Evolutionary conservation across 1,284 basidiomycete species (phyloP), one percentile per base, ranked within the genome.

Genomic region (Porogramme epimiltina): DNA sequence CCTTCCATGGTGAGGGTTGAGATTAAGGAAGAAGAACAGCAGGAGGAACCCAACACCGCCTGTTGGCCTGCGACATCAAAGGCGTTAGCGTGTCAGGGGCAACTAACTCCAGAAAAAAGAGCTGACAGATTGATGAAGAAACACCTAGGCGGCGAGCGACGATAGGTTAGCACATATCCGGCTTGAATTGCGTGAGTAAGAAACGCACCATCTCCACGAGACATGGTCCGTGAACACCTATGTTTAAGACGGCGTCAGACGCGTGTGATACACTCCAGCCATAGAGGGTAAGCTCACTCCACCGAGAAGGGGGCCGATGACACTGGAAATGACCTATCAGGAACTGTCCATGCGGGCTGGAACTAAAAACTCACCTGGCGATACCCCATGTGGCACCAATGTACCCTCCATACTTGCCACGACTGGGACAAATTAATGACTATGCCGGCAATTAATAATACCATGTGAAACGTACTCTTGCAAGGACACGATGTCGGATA

Each of bases 361-460:
- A 2, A 18, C 2, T 41, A 20, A 24, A 18, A 5, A 39, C 60
- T 49, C 50, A 79, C 80, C 78, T 85, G 8, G 86, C 87, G 59
- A 92, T 79, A 4, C 91, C 91, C 85, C 89, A 94, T 0, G 88
- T 88, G 1, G 87, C 83, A 42, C 91, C 91, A 42, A 93, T 75
- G 2, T 83, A 68, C 3, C 89, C 88, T 9, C 81, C 80, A 56
- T 85, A 92, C 60, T 87, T 88, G 13, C 86, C 89, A 63, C 90
- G 87, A 46, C 87, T 88, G 54, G 16, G 18, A 23, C 13, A 9
- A 18, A 40, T 47, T 3, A 47, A 34, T 19, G 36, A 18, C 36
- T 25, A 34, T 24, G 36, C 3, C 28, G 40, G 26, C 33, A 13
- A 43, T 20, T 39, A 15, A 42, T 45, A 15, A 19, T n/a, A 28